phyloP scores from a whole-genome alignment of 352 stramenopile species.

The Hyaloperonospora brassicae region DNA sequence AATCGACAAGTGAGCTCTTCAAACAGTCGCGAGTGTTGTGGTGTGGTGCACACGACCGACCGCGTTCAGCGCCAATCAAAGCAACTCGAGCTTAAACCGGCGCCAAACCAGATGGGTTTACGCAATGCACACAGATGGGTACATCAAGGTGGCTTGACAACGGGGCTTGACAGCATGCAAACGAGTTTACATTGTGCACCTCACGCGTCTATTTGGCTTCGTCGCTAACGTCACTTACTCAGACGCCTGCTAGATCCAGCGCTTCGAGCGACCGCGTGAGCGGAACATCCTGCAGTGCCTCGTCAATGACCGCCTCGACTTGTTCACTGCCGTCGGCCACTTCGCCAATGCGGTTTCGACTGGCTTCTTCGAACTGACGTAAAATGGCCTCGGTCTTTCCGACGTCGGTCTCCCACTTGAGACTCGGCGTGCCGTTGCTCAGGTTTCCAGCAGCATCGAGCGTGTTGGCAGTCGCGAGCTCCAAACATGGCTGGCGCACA shows the following conservation, averaged over 20 bases:
- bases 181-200: too few species aligned
- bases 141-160: not conserved
- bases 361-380: conserved; percentile 72
- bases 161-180: too few species aligned
- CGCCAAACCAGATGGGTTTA: conserved; percentile 11
- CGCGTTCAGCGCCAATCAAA: conserved; percentile 4
- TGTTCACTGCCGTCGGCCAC: conserved; percentile 45
- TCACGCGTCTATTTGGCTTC: too few species aligned
- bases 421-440: conserved; percentile 30
- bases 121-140: not conserved
- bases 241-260: conserved; percentile 69
- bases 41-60: conserved; percentile 1
- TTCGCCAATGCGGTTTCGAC: conserved; percentile 54
- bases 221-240: not conserved
- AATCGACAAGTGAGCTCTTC: conserved; percentile 17
- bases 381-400: conserved; percentile 79
- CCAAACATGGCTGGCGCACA: conserved; percentile 69
- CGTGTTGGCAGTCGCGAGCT: conserved; percentile 27
- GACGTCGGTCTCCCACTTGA: conserved; percentile 73
- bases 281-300: conserved; percentile 54
- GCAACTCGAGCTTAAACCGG: conserved; percentile 11
- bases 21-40: too few species aligned
- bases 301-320: conserved; percentile 48
- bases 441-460: conserved; percentile 30
- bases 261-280: conserved; percentile 73